Conservation (phyloP, 1,284 basidiomycete genomes). For the Cutaneotrichosporon mucoides region DNA sequence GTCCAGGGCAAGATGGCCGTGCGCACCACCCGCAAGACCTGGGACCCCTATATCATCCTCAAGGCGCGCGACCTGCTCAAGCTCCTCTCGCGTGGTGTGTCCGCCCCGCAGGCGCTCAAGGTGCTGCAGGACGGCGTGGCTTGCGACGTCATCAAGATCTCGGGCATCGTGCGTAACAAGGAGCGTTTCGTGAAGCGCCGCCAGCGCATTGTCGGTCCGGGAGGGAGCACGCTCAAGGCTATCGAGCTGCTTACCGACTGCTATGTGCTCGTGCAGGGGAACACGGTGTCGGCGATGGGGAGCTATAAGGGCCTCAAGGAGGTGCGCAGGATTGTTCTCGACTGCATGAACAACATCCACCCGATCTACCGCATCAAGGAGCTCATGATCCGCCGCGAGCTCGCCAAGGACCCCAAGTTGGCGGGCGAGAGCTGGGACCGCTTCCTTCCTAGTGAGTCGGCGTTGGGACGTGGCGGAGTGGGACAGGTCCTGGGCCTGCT, state of each 20-base stretch:
- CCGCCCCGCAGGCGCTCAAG: slow-evolving; percentile 73
- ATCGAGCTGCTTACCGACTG: slow-evolving; percentile 96
- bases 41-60: slow-evolving; percentile 91
- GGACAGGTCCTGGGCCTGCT: no score
- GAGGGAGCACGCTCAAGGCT: slow-evolving; percentile 96
- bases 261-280: slow-evolving; percentile 97
- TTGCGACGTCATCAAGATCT: slow-evolving; percentile 98
- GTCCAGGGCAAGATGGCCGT: slow-evolving; percentile 98
- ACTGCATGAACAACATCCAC: slow-evolving; percentile 99
- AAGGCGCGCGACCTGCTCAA: slow-evolving; percentile 97
- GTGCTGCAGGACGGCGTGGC: slow-evolving; percentile 85
- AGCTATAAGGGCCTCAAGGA: slow-evolving; percentile 92
- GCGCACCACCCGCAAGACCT: slow-evolving; percentile 92
- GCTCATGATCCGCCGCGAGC: slow-evolving; percentile 96
- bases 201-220: slow-evolving; percentile 94
- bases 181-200: slow-evolving; percentile 94
- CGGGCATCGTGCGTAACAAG: slow-evolving; percentile 89
- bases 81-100: slow-evolving; percentile 86
- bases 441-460: slow-evolving; percentile 69
- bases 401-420: slow-evolving; percentile 96
- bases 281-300: slow-evolving; percentile 97
- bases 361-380: slow-evolving; percentile 99
- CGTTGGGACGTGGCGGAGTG: no score
- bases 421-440: slow-evolving; percentile 94
- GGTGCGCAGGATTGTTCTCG: slow-evolving; percentile 87